phyloP scores from a whole-genome alignment of 2,329 filamentous ascomycete genomes.

The Penicillium sp. region DNA sequence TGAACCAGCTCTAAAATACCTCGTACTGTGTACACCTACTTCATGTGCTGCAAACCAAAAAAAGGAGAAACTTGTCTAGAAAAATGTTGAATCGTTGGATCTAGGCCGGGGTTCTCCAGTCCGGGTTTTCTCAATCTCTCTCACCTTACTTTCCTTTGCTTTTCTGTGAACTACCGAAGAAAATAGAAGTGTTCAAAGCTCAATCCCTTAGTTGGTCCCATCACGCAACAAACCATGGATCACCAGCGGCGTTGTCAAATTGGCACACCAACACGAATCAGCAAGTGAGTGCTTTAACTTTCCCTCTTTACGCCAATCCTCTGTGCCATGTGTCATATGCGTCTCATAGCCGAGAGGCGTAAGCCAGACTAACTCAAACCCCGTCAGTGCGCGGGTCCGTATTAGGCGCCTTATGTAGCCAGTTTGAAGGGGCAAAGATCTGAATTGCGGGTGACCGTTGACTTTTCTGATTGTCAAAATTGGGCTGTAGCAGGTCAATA shows the following conservation, averaged over 20 bases:
- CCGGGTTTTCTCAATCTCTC: no score
- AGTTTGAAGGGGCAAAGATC: background rate
- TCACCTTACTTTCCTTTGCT: no score
- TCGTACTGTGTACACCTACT: no score
- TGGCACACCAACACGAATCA: background rate
- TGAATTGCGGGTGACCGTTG: no score
- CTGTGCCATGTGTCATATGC: background rate
- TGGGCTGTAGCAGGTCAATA: background rate
- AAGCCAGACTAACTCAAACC: background rate
- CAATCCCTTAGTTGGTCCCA: background rate
- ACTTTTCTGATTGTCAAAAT: background rate
- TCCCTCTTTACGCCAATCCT: background rate
- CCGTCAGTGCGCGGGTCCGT: background rate
- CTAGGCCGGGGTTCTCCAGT: background rate
- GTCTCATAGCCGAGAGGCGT: background rate
- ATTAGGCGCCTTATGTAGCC: conserved; percentile 8
- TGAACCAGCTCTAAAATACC: no score
- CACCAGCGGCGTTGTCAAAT: background rate
- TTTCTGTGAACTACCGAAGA: background rate
- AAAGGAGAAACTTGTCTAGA: no score
- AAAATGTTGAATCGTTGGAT: no score
- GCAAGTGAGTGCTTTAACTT: no score
- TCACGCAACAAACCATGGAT: background rate
- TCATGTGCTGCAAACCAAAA: no score
- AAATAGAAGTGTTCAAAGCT: background rate